Evolutionary conservation across 768 basidiomycete genomes (phyloP).

Genomic region (Amanita subjunquillea): DNA sequence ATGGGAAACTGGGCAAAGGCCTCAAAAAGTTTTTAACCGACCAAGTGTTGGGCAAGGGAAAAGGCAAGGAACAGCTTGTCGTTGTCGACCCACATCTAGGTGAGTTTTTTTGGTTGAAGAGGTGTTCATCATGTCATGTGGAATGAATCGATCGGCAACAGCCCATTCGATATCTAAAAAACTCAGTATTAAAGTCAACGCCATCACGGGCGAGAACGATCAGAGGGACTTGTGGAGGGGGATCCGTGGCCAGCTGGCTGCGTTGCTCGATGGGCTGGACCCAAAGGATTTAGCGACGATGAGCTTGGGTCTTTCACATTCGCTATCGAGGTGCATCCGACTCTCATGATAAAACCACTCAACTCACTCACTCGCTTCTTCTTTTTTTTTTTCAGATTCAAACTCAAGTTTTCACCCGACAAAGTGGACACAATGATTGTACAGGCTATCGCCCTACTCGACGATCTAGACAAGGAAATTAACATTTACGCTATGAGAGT

Average conservation of each 20-base stretch:
- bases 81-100: constrained; percentile 90
- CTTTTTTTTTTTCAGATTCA: constrained; percentile 51
- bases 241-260: constrained; percentile 80
- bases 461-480: constrained; percentile 99
- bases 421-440: constrained; percentile 99
- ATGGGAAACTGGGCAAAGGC: constrained; percentile 87
- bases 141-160: constrained; percentile 16
- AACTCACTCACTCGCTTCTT: no score
- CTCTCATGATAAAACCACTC: no score
- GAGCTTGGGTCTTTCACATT: constrained; percentile 96
- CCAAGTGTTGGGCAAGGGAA: constrained; percentile 80
- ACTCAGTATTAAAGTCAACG: constrained; percentile 80
- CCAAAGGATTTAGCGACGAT: constrained; percentile 94
- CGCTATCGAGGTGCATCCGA: constrained; percentile 72
- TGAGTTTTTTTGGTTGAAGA: constrained; percentile 23
- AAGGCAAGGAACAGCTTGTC: constrained; percentile 74
- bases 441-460: constrained; percentile 94
- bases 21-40: constrained; percentile 90
- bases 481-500: constrained; percentile 99
- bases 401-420: constrained; percentile 98
- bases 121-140: no score
- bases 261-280: constrained; percentile 83
- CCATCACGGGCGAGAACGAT: constrained; percentile 36
- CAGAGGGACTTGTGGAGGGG: constrained; percentile 84
- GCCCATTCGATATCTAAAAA: constrained; percentile 88